These are phyloP conservation scores for Blyttiomyces sp. DNA, from an alignment of 371 early-diverging fungal genomes.

Conservation along the genomic window DNA sequence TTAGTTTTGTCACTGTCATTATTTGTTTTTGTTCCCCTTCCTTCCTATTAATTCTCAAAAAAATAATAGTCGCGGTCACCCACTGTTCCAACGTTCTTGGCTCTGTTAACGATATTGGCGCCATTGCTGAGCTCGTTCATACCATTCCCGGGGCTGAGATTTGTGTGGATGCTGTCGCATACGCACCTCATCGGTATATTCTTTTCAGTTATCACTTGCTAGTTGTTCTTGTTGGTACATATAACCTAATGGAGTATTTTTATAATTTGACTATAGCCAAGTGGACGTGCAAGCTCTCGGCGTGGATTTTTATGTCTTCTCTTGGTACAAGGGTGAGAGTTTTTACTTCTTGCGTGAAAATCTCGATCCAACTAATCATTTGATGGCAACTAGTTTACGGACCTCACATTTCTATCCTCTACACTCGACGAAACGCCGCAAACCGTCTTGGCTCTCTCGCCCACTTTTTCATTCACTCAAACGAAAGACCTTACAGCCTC, in stretches of 20 bases:
- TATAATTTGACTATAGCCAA: background rate
- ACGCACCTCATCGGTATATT: slow-evolving; percentile 21
- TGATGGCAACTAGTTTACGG: slow-evolving; percentile 31
- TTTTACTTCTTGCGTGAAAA: too few species aligned
- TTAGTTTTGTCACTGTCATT: too few species aligned
- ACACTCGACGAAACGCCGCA: background rate
- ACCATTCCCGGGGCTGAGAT: slow-evolving; percentile 23
- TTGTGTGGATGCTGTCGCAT: slow-evolving; percentile 28
- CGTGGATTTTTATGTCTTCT: slow-evolving; percentile 23
- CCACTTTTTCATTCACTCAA: slow-evolving; percentile 12
- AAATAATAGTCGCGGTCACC: slow-evolving; percentile 15
- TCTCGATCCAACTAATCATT: too few species aligned
- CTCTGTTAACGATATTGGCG: slow-evolving; percentile 20
- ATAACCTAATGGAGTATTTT: too few species aligned
- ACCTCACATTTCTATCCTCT: slow-evolving; percentile 22
- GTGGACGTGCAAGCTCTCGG: slow-evolving; percentile 20
- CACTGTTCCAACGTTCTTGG: slow-evolving; percentile 32
- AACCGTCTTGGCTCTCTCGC: slow-evolving; percentile 3
- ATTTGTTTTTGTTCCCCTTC: too few species aligned
- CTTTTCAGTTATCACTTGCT: too few species aligned
- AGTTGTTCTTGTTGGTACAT: too few species aligned
- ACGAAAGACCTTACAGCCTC: slow-evolving; percentile 7
- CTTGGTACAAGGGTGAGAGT: slow-evolving; percentile 6
- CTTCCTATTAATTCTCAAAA: background rate
- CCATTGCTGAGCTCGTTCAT: slow-evolving; percentile 19